Conservation (phyloP, 352 stramenopile genomes). For the Hyaloperonospora brassicae region DNA sequence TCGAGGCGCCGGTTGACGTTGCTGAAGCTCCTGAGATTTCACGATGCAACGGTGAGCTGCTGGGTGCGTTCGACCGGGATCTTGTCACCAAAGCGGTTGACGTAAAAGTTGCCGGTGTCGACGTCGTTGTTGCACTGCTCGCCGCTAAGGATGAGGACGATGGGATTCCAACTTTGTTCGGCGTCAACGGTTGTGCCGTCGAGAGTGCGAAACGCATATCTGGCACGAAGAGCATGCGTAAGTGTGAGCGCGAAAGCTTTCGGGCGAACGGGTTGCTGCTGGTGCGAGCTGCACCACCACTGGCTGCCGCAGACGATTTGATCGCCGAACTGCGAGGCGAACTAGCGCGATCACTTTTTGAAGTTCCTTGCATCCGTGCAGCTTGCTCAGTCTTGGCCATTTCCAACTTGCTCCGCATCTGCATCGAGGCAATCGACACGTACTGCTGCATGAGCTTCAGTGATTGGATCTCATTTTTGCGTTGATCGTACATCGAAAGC, state of each 20-base stretch:
- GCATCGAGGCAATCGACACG: constrained; percentile 79
- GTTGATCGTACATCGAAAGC: constrained; percentile 47
- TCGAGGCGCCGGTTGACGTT: constrained; percentile 13
- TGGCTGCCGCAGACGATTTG: constrained; percentile 23
- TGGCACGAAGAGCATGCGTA: constrained; percentile 52
- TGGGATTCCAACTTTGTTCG: constrained; percentile 33
- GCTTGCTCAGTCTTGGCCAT: constrained; percentile 73
- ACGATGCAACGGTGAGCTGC: constrained; percentile 21
- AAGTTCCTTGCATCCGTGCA: constrained; percentile 49
- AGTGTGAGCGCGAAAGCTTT: constrained; percentile 52
- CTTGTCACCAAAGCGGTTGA: constrained; percentile 43
- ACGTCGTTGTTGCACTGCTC: constrained; percentile 16
- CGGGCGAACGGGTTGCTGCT: constrained; percentile 39
- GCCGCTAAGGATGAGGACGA: constrained; percentile 14
- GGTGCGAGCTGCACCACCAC: constrained; percentile 11
- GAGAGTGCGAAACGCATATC: constrained; percentile 61
- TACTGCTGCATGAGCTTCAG: constrained; percentile 86
- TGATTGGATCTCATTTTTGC: constrained; percentile 69
- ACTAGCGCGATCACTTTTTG: constrained; percentile 26
- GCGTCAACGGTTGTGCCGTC: constrained; percentile 41
- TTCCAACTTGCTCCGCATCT: constrained; percentile 86
- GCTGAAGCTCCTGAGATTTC: constrained; percentile 11
- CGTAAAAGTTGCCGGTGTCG: constrained; percentile 6
- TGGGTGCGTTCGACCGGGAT: constrained; percentile 17
- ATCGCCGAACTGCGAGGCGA: constrained; percentile 21